Evolutionary conservation across 345 rosid genomes (phyloP), one percentile per base, ranked within the genome.

Genomic region (Chamaenerion angustifolium): DNA sequence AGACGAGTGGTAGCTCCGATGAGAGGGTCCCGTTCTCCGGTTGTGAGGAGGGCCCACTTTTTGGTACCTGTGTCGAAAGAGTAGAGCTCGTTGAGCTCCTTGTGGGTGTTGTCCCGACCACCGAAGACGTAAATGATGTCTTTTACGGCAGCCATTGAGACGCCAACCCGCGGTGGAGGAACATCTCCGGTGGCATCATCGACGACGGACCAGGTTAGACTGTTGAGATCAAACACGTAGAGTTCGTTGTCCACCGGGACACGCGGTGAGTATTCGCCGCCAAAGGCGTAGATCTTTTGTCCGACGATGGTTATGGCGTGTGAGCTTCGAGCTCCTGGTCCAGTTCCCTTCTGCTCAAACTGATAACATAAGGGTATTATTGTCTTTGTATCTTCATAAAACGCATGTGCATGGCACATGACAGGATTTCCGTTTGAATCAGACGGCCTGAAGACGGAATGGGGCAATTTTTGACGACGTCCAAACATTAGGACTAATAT

Each of bases 291-390:
- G 41, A 76, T 75, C 64, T 74, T 81, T 21, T 63, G 50, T 3
- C 81, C 88, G 1, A 89, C 78, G 9, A 85, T 43, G 54, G 95
- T 58, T 44, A 89, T 58, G 61, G 95, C 95, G 11, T 89, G 97
- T 0, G 94, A 89, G 75, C 97, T 89, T 69, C 95, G 74, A 37
- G 94, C 88, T 63, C 94, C 97, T 14, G 94, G 94, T 43, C 94
- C 84, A 1, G 63, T 54, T 15, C 86, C 97, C 13, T 72, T 73
- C 67, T 85, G 95, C 11, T 73, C 64, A 59, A 89, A 79, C 98
- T 89, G 73, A 67, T 23, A 15, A n/a, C n/a, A n/a, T n/a, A n/a
- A n/a, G n/a, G n/a, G n/a, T n/a, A n/a, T n/a, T n/a, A n/a, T n/a
- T n/a, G n/a, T n/a, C n/a, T n/a, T n/a, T n/a, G n/a, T n/a, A n/a